These are phyloP conservation scores for Jatropha curcas DNA, from an alignment of 345 rosid species.

Conservation along the genomic window DNA sequence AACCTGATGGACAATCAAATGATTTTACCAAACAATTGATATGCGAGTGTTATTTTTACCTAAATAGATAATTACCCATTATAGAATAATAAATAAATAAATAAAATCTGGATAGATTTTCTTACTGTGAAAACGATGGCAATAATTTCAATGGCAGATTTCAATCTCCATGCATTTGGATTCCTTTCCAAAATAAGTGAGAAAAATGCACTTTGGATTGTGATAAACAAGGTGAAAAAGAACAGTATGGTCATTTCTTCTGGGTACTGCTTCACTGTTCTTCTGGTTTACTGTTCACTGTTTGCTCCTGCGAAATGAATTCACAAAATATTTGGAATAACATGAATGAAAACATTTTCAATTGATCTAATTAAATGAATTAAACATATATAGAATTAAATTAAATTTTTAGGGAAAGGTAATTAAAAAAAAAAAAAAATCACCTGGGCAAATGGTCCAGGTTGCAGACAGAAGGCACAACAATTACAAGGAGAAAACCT, in stretches of 20 bases:
- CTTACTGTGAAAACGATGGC: constrained; percentile 42
- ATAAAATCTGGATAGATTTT: neutral
- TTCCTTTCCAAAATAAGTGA: constrained; percentile 16
- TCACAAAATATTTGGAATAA: too few species aligned
- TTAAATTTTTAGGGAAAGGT: too few species aligned
- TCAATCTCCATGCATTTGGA: constrained; percentile 40
- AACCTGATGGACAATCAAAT: too few species aligned
- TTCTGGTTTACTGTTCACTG: constrained; percentile 29
- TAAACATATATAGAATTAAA: too few species aligned
- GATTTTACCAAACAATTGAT: too few species aligned
- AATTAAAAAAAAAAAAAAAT: too few species aligned
- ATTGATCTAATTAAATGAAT: too few species aligned
- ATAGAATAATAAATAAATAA: too few species aligned
- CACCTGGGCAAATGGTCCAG: constrained; percentile 48
- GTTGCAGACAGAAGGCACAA: constrained; percentile 25
- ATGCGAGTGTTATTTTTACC: too few species aligned
- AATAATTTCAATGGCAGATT: constrained; percentile 26
- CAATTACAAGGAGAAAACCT: constrained; percentile 37
- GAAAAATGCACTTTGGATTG: constrained; percentile 24
- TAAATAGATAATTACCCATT: too few species aligned
- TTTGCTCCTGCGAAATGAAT: constrained; percentile 23
- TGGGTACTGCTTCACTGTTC: constrained; percentile 28
- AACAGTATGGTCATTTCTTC: constrained; percentile 33
- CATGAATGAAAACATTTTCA: too few species aligned
- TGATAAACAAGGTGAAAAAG: constrained; percentile 31